These are phyloP conservation scores for Russula sp. DNA, from an alignment of 768 basidiomycete species.

Conservation along the genomic window DNA sequence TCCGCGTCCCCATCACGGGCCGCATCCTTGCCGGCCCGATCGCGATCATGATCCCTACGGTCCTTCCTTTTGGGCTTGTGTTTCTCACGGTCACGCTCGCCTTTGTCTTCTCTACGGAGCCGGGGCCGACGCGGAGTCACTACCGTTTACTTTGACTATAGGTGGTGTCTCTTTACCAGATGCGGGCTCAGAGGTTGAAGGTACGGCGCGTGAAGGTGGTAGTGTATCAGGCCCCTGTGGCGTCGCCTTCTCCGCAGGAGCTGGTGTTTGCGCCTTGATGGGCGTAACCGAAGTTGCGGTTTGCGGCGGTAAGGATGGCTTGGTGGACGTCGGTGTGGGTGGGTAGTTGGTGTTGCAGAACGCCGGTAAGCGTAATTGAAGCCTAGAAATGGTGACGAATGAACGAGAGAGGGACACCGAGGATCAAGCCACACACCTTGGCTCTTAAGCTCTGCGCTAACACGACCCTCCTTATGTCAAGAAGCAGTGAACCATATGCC, in stretches of 20 bases:
- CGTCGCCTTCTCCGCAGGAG: slow-evolving; percentile 26
- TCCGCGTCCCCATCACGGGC: slow-evolving; percentile 13
- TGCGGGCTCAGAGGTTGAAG: slow-evolving; percentile 12
- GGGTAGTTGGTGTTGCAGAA: slow-evolving; percentile 53
- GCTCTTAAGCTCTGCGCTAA: slow-evolving; percentile 89
- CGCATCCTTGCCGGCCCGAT: slow-evolving; percentile 45
- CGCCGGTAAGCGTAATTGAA: slow-evolving; percentile 96
- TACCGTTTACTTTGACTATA: slow-evolving; percentile 34
- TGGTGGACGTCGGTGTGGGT: slow-evolving; percentile 59
- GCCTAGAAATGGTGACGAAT: slow-evolving; percentile 44
- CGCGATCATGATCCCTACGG: slow-evolving; percentile 53
- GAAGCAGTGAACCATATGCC: slow-evolving; percentile 81
- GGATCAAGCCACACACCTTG: slow-evolving; percentile 59
- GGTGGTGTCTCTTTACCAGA: slow-evolving; percentile 24
- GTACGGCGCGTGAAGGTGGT: not conserved
- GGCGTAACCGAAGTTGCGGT: slow-evolving; percentile 38
- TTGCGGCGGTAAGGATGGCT: slow-evolving; percentile 48
- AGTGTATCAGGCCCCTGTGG: slow-evolving; percentile 11
- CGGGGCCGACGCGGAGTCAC: slow-evolving; percentile 39
- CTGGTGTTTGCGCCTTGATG: slow-evolving; percentile 39
- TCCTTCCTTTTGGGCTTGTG: slow-evolving; percentile 64
- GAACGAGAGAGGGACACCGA: slow-evolving; percentile 3
- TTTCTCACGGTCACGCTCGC: slow-evolving; percentile 45
- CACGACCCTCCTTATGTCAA: slow-evolving; percentile 91
- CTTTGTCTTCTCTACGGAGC: slow-evolving; percentile 24